Conservation (phyloP, 768 basidiomycete genomes). For the Dacryopinax spathularia region DNA sequence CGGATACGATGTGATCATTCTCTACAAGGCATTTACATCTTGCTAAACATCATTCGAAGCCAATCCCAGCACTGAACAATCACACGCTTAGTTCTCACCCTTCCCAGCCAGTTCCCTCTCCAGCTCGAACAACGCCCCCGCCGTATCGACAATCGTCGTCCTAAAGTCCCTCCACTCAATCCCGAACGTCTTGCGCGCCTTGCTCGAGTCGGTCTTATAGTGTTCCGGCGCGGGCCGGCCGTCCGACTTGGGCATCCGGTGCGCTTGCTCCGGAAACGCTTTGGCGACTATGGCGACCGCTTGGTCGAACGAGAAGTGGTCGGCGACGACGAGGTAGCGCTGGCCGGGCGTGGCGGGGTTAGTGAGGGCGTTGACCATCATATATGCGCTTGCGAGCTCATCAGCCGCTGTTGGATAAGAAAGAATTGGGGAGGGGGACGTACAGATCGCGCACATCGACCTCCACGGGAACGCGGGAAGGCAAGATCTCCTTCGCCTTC, state of each 20-base stretch:
- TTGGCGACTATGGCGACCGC: neutral
- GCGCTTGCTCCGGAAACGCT: neutral
- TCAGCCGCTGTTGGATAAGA: neutral
- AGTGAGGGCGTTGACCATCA: neutral
- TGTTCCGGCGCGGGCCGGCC: neutral
- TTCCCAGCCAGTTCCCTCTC: too few species aligned
- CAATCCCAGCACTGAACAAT: too few species aligned
- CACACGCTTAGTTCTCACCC: too few species aligned
- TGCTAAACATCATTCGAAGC: too few species aligned
- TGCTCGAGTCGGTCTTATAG: neutral
- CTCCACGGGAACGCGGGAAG: neutral
- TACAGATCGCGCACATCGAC: neutral
- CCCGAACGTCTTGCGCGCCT: neutral
- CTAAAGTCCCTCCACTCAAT: neutral
- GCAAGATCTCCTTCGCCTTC: neutral
- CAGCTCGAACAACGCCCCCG: neutral
- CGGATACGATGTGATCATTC: too few species aligned
- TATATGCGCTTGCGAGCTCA: neutral
- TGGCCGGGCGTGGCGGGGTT: neutral
- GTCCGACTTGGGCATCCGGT: neutral
- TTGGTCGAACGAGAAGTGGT: neutral
- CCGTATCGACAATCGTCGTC: neutral
- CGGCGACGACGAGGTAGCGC: neutral
- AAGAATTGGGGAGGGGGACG: neutral
- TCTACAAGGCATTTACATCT: too few species aligned